A percentile compares a stretch with the other conserved stretches of the same genome.
These are phyloP conservation scores for Calocybe indica DNA, from an alignment of 768 basidiomycete species.

Conservation along the genomic window DNA sequence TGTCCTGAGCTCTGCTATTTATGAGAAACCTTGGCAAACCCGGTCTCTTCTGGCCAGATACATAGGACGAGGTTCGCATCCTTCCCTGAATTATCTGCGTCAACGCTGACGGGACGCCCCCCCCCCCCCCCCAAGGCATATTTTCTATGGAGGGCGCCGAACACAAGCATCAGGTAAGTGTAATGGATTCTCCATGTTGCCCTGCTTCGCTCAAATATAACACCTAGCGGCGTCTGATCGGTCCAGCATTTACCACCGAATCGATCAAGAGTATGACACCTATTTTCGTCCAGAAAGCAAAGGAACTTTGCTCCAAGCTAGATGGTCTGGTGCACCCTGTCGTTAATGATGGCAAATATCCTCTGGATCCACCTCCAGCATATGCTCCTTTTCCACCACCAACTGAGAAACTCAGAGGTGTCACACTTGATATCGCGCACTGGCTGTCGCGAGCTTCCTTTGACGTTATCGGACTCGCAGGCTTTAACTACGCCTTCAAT, in stretches of 20 bases:
- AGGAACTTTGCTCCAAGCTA: slow-evolving; percentile 29
- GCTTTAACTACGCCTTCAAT: slow-evolving; percentile 47
- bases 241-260: slow-evolving; percentile 43
- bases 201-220: not conserved
- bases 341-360: not conserved
- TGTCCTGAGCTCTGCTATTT: slow-evolving; percentile 40
- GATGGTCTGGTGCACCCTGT: not conserved
- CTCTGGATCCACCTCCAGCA: slow-evolving; percentile 6
- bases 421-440: slow-evolving; percentile 42
- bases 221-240: slow-evolving; percentile 36
- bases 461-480: slow-evolving; percentile 58
- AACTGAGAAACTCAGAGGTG: slow-evolving; percentile 7
- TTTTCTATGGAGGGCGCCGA: slow-evolving; percentile 48
- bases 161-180: slow-evolving; percentile 34
- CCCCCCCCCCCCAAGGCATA: no score
- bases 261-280: slow-evolving; percentile 39
- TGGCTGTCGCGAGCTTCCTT: slow-evolving; percentile 61
- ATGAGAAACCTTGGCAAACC: slow-evolving; percentile 56
- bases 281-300: slow-evolving; percentile 45
- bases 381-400: slow-evolving; percentile 6
- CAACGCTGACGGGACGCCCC: no score
- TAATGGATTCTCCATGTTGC: not conserved
- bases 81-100: not conserved
- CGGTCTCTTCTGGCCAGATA: slow-evolving; percentile 38
- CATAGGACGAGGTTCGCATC: slow-evolving; percentile 38